These are phyloP conservation scores for Laguncularia racemosa DNA, from an alignment of 345 rosid genomes.

Conservation along the genomic window DNA sequence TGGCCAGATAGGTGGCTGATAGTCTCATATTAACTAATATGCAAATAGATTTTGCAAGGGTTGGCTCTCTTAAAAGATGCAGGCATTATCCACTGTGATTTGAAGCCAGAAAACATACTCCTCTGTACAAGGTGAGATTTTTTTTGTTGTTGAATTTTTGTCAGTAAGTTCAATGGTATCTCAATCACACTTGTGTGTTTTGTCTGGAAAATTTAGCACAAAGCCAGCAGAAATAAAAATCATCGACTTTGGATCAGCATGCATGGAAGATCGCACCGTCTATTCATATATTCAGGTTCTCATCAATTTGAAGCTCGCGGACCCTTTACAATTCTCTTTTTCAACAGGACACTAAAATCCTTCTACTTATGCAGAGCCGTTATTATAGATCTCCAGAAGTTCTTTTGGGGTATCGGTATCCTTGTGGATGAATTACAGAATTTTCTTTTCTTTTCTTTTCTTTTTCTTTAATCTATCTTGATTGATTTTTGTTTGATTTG, in stretches of 20 bases:
- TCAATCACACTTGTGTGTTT: constrained; percentile 9
- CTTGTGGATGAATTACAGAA: constrained; percentile 21
- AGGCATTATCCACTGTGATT: constrained; percentile 94
- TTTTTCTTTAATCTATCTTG: neutral
- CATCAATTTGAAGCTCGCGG: constrained; percentile 6
- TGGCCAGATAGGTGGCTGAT: constrained; percentile 6
- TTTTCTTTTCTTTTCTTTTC: constrained; percentile 6
- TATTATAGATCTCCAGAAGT: constrained; percentile 99
- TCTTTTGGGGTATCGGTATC: constrained; percentile 98
- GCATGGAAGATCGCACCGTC: constrained; percentile 97
- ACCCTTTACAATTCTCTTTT: too few relatives aligned
- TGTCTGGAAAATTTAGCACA: constrained; percentile 44
- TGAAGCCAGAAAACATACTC: constrained; percentile 98
- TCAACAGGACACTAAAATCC: neutral
- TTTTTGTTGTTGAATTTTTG: constrained; percentile 14
- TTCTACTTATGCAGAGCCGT: constrained; percentile 78
- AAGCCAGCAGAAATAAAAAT: constrained; percentile 96
- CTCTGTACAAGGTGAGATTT: constrained; percentile 71
- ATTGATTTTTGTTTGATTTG: too few relatives aligned
- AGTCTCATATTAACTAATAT: constrained; percentile 2
- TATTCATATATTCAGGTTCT: constrained; percentile 97
- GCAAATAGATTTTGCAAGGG: constrained; percentile 72
- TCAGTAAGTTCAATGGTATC: constrained; percentile 9
- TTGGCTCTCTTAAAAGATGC: constrained; percentile 91
- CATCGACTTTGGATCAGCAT: constrained; percentile 99